Percentiles rank a stretch among this genome's conserved stretches.
Evolutionary conservation across 2,329 filamentous ascomycete species (phyloP).

Genomic region (Huntiella abstrusa): DNA sequence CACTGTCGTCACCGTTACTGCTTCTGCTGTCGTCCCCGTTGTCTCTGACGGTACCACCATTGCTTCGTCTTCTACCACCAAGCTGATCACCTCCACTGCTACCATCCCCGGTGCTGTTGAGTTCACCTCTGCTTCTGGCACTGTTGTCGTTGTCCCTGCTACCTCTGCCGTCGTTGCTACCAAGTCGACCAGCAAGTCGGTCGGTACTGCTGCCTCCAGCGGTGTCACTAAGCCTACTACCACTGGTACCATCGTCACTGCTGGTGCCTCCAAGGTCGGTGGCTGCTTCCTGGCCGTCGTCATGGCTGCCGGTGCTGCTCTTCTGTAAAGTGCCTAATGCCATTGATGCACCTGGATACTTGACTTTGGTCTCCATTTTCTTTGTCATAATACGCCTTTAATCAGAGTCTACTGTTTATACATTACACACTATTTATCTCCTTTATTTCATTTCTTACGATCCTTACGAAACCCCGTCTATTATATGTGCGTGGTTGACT

Average conservation of each 20-base stretch:
- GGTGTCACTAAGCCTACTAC: slow-evolving; percentile 2
- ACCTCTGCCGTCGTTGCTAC: slow-evolving; percentile 11
- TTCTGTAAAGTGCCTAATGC: slow-evolving; percentile 6
- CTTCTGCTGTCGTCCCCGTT: slow-evolving; percentile 16
- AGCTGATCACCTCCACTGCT: slow-evolving; percentile 31
- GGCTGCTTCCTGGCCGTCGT: slow-evolving; percentile 3
- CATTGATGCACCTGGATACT: neutral
- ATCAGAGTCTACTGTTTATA: too few species aligned
- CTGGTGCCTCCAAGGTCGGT: slow-evolving; percentile 9
- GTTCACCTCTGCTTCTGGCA: slow-evolving; percentile 21
- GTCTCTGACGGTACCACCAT: slow-evolving; percentile 21
- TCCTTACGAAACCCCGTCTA: slow-evolving; percentile 12
- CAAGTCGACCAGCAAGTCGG: slow-evolving; percentile 14
- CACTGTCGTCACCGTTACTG: slow-evolving; percentile 30
- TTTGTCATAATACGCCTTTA: too few species aligned
- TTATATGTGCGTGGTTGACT: slow-evolving; percentile 2
- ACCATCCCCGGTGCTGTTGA: slow-evolving; percentile 31
- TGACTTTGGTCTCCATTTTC: neutral
- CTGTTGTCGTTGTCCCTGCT: slow-evolving; percentile 11
- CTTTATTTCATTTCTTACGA: slow-evolving; percentile 11
- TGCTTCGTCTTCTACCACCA: slow-evolving; percentile 26
- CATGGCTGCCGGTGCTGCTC: slow-evolving; percentile 6
- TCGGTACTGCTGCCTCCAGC: slow-evolving; percentile 9
- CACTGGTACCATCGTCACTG: slow-evolving; percentile 9
- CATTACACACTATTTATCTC: neutral